Evolutionary conservation across 1,284 basidiomycete species (phyloP).

Genomic region (Farysia itapuensis): DNA sequence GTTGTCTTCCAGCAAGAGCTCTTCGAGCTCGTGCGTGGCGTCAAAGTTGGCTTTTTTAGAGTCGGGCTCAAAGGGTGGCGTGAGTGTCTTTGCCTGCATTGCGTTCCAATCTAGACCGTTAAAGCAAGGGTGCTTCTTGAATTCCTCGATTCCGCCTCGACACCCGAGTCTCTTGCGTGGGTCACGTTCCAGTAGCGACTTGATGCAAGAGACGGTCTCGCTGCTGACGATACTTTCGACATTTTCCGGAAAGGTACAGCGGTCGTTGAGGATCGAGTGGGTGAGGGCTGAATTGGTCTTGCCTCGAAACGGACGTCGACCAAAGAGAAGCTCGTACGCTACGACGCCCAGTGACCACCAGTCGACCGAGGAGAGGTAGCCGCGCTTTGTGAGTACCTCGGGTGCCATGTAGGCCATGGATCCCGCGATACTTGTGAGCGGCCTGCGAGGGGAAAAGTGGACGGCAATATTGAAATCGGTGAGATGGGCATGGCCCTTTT

Average conservation of each 20-base stretch:
- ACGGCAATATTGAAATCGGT: constrained; percentile 99
- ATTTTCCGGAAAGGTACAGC: constrained; percentile 51
- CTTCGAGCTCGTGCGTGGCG: constrained; percentile 96
- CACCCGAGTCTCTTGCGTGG: constrained; percentile 78
- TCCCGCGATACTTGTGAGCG: constrained; percentile 79
- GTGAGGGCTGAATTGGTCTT: constrained; percentile 54
- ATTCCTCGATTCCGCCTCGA: constrained; percentile 67
- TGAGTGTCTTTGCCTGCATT: constrained; percentile 72
- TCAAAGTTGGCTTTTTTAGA: constrained; percentile 99
- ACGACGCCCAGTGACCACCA: constrained; percentile 55
- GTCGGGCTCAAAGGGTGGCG: constrained; percentile 88
- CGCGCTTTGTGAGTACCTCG: constrained; percentile 53
- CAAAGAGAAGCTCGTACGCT: constrained; percentile 51
- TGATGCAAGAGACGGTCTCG: constrained; percentile 45
- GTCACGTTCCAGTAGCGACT: constrained; percentile 75
- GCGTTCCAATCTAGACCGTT: constrained; percentile 80
- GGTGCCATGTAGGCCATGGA: constrained; percentile 94
- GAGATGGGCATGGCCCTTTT: constrained; percentile 87
- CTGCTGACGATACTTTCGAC: constrained; percentile 45
- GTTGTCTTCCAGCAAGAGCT: constrained; percentile 92
- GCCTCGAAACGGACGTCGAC: constrained; percentile 49
- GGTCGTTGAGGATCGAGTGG: constrained; percentile 50
- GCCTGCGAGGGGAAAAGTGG: constrained; percentile 82
- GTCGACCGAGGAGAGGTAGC: constrained; percentile 48
- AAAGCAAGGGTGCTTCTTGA: constrained; percentile 86